Percentiles rank a stretch among this genome's conserved stretches.
phyloP scores from a whole-genome alignment of 345 rosid genomes.

The Mangifera indica region DNA sequence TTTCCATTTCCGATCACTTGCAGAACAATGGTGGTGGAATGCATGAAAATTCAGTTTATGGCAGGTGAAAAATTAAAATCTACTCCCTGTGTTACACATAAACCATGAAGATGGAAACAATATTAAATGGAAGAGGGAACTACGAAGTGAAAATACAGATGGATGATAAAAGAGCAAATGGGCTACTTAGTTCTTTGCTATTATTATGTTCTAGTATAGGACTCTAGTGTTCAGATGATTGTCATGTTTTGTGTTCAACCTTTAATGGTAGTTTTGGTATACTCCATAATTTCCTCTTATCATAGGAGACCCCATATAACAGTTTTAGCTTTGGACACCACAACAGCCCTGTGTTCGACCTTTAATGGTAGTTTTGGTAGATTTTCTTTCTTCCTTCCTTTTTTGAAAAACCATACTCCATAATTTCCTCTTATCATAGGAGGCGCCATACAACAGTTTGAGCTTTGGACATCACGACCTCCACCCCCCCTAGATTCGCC shows the following conservation, averaged over 20 bases:
- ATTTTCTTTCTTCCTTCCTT: neutral
- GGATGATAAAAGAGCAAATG: slow-evolving; percentile 10
- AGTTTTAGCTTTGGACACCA: slow-evolving; percentile 8
- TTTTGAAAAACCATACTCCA: neutral
- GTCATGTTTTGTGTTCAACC: slow-evolving; percentile 9
- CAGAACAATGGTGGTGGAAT: slow-evolving; percentile 5
- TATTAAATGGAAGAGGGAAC: neutral
- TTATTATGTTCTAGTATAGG: slow-evolving; percentile 3
- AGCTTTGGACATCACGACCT: slow-evolving; percentile 8
- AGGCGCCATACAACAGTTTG: slow-evolving; percentile 5
- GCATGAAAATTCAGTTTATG: slow-evolving; percentile 7
- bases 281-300: slow-evolving; percentile 1
- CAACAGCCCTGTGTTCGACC: no score
- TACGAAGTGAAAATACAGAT: neutral
- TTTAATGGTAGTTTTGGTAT: neutral
- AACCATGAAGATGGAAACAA: neutral
- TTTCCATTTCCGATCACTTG: neutral
- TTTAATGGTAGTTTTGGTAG: neutral
- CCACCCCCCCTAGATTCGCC: neutral
- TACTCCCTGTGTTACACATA: neutral
- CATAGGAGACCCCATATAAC: slow-evolving; percentile 4
- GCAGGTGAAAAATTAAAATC: slow-evolving; percentile 9
- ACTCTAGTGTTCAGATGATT: slow-evolving; percentile 3
- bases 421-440: slow-evolving; percentile 6
- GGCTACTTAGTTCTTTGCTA: neutral